Evolutionary conservation across 1,139 yeast species (phyloP), one percentile per base, ranked within the genome.

Genomic region (Lodderomyces pseudojiufengensis): DNA sequence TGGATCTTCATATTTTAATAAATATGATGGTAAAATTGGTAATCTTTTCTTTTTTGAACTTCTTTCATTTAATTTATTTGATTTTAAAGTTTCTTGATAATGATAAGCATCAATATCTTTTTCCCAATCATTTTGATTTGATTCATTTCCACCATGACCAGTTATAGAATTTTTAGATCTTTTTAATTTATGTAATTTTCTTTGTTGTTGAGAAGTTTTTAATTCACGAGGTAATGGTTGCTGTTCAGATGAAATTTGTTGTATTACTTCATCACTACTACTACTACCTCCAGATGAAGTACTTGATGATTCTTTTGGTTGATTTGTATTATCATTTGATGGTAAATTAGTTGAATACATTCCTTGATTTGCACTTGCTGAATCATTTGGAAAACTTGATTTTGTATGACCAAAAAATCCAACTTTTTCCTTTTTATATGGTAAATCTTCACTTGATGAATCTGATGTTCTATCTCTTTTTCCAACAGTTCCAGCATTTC

Each of bases 21-120:
- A 51, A 49, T 45, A 50, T 8, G 40, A 43, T 5, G 40, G 38
- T 15, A 44, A 32, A 1, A 39, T 34, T 9, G 59, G 75, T 31
- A 51, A 55, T 14, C 39, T 57, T 48, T 54, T 64, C 47, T 58
- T 64, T 38, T 43, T 48, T 39, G 55, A 59, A 33, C 47, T 41
- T 27, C 57, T 48, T 43, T 52, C 55, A 37, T 64, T 44, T 27
- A 47, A 29, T 25, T 34, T 40, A 32, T 34, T 39, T 8, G 42
- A 37, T 20, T 33, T 43, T 6, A 32, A 12, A 2, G 41, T 29
- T 27, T 37, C 43, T 29, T 41, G 38, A 15, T 33, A 28, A 23
- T 36, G 27, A 9, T n/a, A 29, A 26, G 23, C 32, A n/a, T 36
- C 46, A 21, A 29, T 34, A 24, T 43, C 44, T 28, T 32, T 32